These are phyloP conservation scores for Lantana camara DNA, from an alignment of 257 asterid species.

Conservation along the genomic window DNA sequence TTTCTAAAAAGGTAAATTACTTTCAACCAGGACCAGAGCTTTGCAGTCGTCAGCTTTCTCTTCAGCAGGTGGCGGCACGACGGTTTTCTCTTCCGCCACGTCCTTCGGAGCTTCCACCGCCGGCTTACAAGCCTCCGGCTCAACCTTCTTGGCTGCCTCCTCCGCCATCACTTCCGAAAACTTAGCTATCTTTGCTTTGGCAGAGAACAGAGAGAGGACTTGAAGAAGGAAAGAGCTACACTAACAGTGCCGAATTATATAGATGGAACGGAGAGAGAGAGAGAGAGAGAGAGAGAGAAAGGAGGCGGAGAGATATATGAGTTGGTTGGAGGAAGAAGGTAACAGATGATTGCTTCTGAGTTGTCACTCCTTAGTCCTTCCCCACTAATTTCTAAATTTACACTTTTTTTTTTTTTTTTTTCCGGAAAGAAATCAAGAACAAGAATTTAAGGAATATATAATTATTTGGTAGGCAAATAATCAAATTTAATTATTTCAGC, in stretches of 20 bases:
- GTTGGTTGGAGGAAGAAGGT: slow-evolving; percentile 41
- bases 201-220: neutral
- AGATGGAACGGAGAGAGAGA: neutral
- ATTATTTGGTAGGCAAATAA: too few relatives aligned
- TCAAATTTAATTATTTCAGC: too few relatives aligned
- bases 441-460: too few relatives aligned
- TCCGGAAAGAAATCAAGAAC: too few relatives aligned
- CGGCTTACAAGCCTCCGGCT: slow-evolving; percentile 37
- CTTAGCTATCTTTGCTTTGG: slow-evolving; percentile 36
- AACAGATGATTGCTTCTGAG: slow-evolving; percentile 34
- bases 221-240: slow-evolving; percentile 5
- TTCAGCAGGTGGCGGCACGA: slow-evolving; percentile 53
- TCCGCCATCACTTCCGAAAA: slow-evolving; percentile 61
- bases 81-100: slow-evolving; percentile 67
- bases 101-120: slow-evolving; percentile 47
- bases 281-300: slow-evolving; percentile 10
- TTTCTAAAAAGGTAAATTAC: slow-evolving; percentile 29
- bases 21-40: slow-evolving; percentile 46
- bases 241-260: slow-evolving; percentile 6
- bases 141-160: slow-evolving; percentile 54
- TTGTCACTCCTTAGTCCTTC: too few relatives aligned
- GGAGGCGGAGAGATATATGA: too few relatives aligned
- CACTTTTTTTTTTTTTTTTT: too few relatives aligned
- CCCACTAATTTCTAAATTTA: too few relatives aligned
- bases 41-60: slow-evolving; percentile 45